These are phyloP conservation scores for Oryza coarctata DNA, from an alignment of 176 grass and related monocot genomes.

Conservation along the genomic window DNA sequence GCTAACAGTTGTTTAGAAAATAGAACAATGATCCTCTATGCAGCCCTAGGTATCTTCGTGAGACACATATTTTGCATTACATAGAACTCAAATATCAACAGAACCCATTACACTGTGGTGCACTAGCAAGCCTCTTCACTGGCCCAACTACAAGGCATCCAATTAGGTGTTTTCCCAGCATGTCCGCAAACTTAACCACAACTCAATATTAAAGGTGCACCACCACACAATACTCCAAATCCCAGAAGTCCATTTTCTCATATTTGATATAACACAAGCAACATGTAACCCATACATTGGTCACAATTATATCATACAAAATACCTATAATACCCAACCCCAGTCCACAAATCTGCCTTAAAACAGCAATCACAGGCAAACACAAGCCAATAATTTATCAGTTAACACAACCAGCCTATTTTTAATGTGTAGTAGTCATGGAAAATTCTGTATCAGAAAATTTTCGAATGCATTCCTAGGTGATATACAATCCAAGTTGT, in stretches of 20 bases:
- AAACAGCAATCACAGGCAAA: not conserved
- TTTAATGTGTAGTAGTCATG: not conserved
- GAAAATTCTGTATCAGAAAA: constrained; percentile 1
- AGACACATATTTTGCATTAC: not conserved
- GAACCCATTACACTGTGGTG: not conserved
- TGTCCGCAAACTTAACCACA: constrained; percentile 2
- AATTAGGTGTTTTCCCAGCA: not conserved
- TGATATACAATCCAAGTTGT: constrained; percentile 14
- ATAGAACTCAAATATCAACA: not conserved
- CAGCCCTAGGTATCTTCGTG: not conserved
- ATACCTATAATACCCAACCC: not conserved
- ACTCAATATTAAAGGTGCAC: not conserved
- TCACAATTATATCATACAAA: not conserved
- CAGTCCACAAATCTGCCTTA: not conserved
- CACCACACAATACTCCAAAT: not conserved
- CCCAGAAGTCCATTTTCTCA: no score
- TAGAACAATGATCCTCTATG: not conserved
- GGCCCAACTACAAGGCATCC: not conserved
- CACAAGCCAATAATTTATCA: not conserved
- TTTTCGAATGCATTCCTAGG: not conserved
- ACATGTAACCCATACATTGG: not conserved
- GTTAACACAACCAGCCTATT: not conserved
- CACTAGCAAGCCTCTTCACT: constrained; percentile 9
- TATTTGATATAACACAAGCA: not conserved
- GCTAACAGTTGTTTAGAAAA: not conserved